These are phyloP conservation scores for Sporothrix humicola DNA, from an alignment of 2,329 filamentous ascomycete genomes.

Conservation along the genomic window DNA sequence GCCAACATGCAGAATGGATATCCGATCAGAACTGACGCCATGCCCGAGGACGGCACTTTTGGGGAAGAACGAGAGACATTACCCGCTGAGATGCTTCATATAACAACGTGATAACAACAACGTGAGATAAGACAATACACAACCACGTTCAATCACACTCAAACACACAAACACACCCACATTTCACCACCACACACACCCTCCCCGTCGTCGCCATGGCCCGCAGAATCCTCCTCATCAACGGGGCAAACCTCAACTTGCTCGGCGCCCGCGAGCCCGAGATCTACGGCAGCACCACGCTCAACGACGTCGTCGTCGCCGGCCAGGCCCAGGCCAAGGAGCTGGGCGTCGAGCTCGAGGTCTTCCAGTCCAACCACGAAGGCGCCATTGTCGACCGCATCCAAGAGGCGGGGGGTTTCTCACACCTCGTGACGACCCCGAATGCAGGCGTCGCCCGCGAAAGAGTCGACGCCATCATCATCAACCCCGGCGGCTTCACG, in stretches of 20 bases:
- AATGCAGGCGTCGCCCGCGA: not conserved
- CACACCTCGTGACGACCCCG: constrained; percentile 4
- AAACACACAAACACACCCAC: not conserved
- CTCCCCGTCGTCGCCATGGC: constrained; percentile 45
- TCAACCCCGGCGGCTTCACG: constrained; percentile 77
- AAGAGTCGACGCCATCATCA: constrained; percentile 67
- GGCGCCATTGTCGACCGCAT: constrained; percentile 76
- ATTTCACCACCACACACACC: not conserved
- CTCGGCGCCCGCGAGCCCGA: constrained; percentile 75
- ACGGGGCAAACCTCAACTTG: constrained; percentile 84
- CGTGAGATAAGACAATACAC: not conserved
- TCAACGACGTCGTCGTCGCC: constrained; percentile 62
- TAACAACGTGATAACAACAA: not conserved
- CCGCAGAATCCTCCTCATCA: constrained; percentile 70
- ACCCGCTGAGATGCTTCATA: not conserved
- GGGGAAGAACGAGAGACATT: no score
- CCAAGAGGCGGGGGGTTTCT: constrained; percentile 50
- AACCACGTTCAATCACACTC: no score
- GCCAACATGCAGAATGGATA: no score
- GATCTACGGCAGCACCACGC: constrained; percentile 73
- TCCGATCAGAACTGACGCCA: no score
- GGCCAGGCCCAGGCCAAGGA: constrained; percentile 56
- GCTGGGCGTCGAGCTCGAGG: constrained; percentile 56
- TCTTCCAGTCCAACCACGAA: constrained; percentile 80
- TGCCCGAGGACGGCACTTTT: no score